Percentiles rank a stretch among this genome's conserved stretches.
phyloP scores from a whole-genome alignment of 176 grass and related monocot genomes.

The Carex cristatella region DNA sequence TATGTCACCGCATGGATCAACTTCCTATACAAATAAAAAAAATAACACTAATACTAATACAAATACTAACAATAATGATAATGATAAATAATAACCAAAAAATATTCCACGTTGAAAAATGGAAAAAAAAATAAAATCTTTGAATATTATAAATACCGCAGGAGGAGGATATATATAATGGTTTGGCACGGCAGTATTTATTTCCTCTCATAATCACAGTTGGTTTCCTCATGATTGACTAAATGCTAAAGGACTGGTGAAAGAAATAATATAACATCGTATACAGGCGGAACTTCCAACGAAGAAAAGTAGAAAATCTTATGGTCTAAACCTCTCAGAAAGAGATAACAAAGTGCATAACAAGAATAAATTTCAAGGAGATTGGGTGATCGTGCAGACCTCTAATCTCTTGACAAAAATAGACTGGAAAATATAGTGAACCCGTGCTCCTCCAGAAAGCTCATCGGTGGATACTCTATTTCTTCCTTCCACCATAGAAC shows the following conservation, averaged over 20 bases:
- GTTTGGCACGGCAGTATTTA: neutral
- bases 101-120: neutral
- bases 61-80: neutral
- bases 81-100: neutral
- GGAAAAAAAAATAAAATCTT: neutral
- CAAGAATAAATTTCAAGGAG: slow-evolving; percentile 9
- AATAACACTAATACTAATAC: slow-evolving; percentile 14
- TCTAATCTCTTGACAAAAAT: slow-evolving; percentile 93
- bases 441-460: slow-evolving; percentile 93
- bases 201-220: neutral
- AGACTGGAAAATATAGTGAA: slow-evolving; percentile 98
- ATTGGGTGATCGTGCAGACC: slow-evolving; percentile 35
- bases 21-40: slow-evolving; percentile 49
- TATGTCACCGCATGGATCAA: slow-evolving; percentile 84
- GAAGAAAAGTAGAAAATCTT: neutral
- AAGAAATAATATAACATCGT: neutral
- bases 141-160: neutral
- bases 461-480: slow-evolving; percentile 76
- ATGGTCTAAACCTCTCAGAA: neutral
- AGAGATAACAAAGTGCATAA: neutral
- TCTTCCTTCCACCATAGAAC: slow-evolving; percentile 88
- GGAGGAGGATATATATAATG: neutral
- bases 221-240: neutral
- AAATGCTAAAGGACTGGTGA: neutral
- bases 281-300: neutral